These are phyloP conservation scores for Selenicereus undatus DNA, from an alignment of 148 eudicot genomes.

Conservation along the genomic window DNA sequence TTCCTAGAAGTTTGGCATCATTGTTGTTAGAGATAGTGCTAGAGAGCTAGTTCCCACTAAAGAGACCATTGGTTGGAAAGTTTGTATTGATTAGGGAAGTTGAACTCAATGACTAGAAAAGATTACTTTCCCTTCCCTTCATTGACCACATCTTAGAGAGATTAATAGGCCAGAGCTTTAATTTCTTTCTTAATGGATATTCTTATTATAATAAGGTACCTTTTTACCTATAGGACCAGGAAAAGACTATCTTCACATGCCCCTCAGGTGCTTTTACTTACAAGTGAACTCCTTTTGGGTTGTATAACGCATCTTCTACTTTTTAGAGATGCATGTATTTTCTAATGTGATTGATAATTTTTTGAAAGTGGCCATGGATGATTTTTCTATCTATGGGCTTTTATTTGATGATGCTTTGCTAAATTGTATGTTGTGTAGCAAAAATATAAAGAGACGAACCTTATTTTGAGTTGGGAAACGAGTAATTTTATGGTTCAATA, in stretches of 20 bases:
- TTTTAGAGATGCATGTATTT: not conserved
- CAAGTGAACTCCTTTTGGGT: no score
- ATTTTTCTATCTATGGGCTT: not conserved
- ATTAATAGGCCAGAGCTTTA: not conserved
- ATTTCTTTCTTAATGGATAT: not conserved
- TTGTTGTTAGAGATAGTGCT: not conserved
- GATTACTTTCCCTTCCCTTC: not conserved
- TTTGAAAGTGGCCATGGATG: not conserved
- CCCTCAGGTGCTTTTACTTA: no score
- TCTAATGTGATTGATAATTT: not conserved
- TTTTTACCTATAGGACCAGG: no score
- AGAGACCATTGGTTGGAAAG: constrained; percentile 4
- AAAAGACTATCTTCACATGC: no score
- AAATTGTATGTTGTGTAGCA: not conserved
- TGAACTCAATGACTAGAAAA: not conserved
- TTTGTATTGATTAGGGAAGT: not conserved
- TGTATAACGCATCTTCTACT: not conserved
- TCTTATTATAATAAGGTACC: no score
- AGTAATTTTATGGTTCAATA: not conserved
- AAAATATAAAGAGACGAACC: not conserved
- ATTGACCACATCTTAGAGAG: not conserved
- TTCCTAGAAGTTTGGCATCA: not conserved
- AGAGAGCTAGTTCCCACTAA: constrained; percentile 3
- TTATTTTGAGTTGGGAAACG: not conserved
- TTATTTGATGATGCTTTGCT: not conserved